phyloP scores from a whole-genome alignment of 2,329 filamentous ascomycete species.

The Talaromyces amestolkiae region DNA sequence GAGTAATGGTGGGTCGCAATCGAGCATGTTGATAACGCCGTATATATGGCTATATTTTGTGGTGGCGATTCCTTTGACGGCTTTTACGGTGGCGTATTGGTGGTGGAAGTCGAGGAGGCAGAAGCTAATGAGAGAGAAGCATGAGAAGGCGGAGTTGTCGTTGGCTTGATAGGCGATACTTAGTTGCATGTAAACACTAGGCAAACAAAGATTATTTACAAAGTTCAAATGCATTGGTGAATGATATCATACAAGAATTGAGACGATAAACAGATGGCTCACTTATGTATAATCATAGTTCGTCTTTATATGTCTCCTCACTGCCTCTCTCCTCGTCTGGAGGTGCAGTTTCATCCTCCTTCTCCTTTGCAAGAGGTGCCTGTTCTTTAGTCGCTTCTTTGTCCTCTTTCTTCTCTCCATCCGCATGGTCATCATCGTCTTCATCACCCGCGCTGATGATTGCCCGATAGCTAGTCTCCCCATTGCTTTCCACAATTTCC shows the following conservation, averaged over 20 bases:
- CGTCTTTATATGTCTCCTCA: conserved; percentile 26
- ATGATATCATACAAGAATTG: conserved; percentile 1
- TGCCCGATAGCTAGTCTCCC: conserved; percentile 65
- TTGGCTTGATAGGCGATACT: not conserved
- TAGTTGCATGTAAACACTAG: not conserved
- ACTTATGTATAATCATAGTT: conserved; percentile 9
- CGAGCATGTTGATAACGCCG: not conserved
- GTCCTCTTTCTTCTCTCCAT: not conserved
- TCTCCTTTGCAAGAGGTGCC: conserved; percentile 15
- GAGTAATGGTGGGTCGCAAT: not conserved
- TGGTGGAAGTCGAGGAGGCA: conserved; percentile 3
- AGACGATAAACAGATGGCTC: not conserved
- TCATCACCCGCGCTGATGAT: conserved; percentile 62
- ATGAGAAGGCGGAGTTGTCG: not conserved
- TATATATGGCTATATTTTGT: conserved; percentile 5
- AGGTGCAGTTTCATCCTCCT: conserved; percentile 19
- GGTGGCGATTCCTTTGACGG: not conserved
- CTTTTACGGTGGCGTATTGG: not conserved
- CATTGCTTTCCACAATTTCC: conserved; percentile 70
- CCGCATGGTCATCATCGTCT: conserved; percentile 28
- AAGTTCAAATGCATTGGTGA: not conserved
- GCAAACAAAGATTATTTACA: not conserved
- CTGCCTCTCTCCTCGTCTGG: conserved; percentile 23
- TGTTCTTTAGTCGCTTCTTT: not conserved
- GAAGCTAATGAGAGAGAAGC: not conserved